phyloP scores from a whole-genome alignment of 176 grass and related monocot species.

The Tillandsia fasciculata region DNA sequence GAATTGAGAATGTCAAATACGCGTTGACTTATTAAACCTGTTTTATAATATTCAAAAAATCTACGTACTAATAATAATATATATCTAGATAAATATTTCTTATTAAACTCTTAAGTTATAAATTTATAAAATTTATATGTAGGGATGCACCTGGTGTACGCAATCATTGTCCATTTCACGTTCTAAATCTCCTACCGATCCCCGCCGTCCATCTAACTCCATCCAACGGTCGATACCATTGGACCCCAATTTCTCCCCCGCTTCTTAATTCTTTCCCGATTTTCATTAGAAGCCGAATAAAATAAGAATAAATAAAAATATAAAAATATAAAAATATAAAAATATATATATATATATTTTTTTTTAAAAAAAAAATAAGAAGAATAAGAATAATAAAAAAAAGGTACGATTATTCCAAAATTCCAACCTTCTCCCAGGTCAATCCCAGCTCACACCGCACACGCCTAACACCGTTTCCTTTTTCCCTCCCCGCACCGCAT shows the following conservation, averaged over 20 bases:
- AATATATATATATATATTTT: not conserved
- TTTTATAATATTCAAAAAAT: too few relatives aligned
- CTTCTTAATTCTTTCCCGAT: not conserved
- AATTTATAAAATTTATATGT: too few relatives aligned
- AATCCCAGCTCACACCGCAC: constrained; percentile 28
- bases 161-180: too few relatives aligned
- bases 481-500: too few relatives aligned
- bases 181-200: not conserved
- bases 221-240: constrained; percentile 9
- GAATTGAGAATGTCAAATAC: too few relatives aligned
- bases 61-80: too few relatives aligned
- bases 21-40: too few relatives aligned
- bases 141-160: too few relatives aligned
- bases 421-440: constrained; percentile 32
- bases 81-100: too few relatives aligned
- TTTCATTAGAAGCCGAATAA: not conserved
- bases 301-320: not conserved
- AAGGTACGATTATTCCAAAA: constrained; percentile 12
- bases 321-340: not conserved
- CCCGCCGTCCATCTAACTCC: not conserved
- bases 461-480: not conserved
- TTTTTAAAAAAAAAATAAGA: not conserved
- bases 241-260: not conserved
- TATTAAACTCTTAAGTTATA: too few relatives aligned
- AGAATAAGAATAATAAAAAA: not conserved